Evolutionary conservation across 176 grass and related monocot species (phyloP), one percentile per base, ranked within the genome.

Genomic region (Dendrocalamus sinicus): DNA sequence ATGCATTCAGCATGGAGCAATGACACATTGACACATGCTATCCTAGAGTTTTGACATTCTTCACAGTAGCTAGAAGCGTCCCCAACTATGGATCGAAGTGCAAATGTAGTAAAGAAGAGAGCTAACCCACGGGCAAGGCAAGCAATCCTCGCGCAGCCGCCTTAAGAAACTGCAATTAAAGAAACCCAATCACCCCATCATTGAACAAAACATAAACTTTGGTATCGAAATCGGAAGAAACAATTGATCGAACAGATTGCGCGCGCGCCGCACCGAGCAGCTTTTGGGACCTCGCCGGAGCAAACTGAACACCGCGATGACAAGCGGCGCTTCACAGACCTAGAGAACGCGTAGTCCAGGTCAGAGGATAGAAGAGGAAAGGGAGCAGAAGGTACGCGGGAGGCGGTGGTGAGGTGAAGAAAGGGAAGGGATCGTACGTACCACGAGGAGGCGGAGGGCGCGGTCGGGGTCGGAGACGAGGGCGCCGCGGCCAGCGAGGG

Each of bases 371-470:
- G 37, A 16, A 23, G 63, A 44, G 73, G 15, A 13, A 77, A 52
- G 67, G 40, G 46, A 8, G n/a, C 44, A 1, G 23, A 51, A 26
- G 48, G 61, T 35, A 9, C 0, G 0, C 20, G 32, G 12, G 28
- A 65, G 4, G 45, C 24, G n/a, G 17, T 23, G 40, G 22, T 1
- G 12, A 24, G 8, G 54, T 12, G 68, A 76, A 12, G 28, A 20
- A 19, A 14, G 4, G 1, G 39, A 16, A 40, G 16, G 14, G 23
- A n/a, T 23, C 37, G 3, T 85, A 99, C 37, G 4, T 85, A 99
- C 96, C 68, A 92, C 85, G 75, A 96, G 88, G 81, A 94, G 78
- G 19, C 88, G 84, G 54, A 99, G 93, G 16, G 93, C 73, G 57
- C 20, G 78, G 26, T 84, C 81, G 13, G 93, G 91, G 59, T 92